Evolutionary conservation across 2,329 filamentous ascomycete genomes (phyloP), one percentile per base, ranked within the genome.

Genomic region (Hypocrella siamensis): DNA sequence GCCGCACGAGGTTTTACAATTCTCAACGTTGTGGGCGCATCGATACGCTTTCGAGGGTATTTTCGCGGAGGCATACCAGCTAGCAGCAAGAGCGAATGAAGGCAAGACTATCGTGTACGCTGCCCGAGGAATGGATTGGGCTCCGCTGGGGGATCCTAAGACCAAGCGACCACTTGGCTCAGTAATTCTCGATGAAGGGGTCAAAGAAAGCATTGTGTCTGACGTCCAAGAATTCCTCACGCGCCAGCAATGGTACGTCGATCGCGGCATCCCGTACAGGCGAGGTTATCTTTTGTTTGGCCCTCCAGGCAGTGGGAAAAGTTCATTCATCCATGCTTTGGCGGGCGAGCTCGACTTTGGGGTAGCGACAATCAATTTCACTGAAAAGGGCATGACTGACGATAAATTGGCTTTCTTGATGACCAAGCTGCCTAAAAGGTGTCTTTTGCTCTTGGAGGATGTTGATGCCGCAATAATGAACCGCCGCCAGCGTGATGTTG

Each of bases 81-180:
- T 94, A 36, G 85, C 86, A 2, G 68, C 75, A 21, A 74, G 77
- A 45, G 79, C 79, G 22, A 78, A 84, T 34, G 83, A 96, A 52
- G 90, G 90, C 17, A 94, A 93, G 58, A 98, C 88, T 0, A 68
- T 84, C 9, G 85, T 98, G 33, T 94, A 90, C 54, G 85, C 82
- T 17, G 79, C 82, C 16, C 73, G 82, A 50, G 81, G 81, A 18
- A 78, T 83, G 41, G 76, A 84, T 40, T 98, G 90, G 90, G 66
- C 75, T 36, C 73, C 71, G 10, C 79, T 96, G 42, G 90, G 90
- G 7, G 73, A 85, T 40, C 75, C 90, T 17, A 75, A 85, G 41
- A 74, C 79, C 42, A 94, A 96, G 56, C 67, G 90, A 21, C 88
- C 90, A 0, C 60, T 96, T 11, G 75, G 79, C 9, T 94, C 86